Percentiles rank a stretch among this genome's conserved stretches.
Evolutionary conservation across 1,284 basidiomycete species (phyloP).

Genomic region (Pascua guehoae): DNA sequence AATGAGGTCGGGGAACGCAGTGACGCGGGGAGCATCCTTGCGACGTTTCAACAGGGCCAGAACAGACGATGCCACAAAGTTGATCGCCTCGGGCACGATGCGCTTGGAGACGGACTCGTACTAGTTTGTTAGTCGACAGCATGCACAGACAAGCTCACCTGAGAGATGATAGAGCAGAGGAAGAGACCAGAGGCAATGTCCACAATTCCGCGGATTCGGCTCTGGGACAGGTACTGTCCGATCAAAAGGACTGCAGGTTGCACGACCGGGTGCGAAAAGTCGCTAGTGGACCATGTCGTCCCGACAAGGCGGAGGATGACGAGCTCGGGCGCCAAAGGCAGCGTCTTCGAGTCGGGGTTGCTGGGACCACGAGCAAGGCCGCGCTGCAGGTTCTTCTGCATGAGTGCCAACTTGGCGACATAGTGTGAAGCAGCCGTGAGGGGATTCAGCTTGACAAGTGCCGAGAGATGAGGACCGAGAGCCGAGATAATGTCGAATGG

Average conservation of each 20-base stretch:
- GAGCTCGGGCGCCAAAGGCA: conserved; percentile 82
- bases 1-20: conserved; percentile 33
- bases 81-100: conserved; percentile 83
- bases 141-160: conserved; percentile 35
- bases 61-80: conserved; percentile 69
- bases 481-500: conserved; percentile 59
- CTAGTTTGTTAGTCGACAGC: conserved; percentile 50
- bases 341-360: conserved; percentile 67
- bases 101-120: conserved; percentile 83
- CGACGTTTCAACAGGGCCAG: conserved; percentile 66
- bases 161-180: conserved; percentile 71
- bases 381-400: conserved; percentile 90
- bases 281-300: conserved; percentile 86
- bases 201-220: conserved; percentile 66
- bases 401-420: conserved; percentile 75
- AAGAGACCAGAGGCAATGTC: conserved; percentile 87
- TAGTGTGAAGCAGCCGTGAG: conserved; percentile 74
- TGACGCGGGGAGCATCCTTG: conserved; percentile 52
- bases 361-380: conserved; percentile 74
- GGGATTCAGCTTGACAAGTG: conserved; percentile 78
- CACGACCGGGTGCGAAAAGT: conserved; percentile 84
- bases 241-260: conserved; percentile 83
- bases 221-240: conserved; percentile 84
- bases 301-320: conserved; percentile 76
- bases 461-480: conserved; percentile 75